Percentiles rank a stretch among this genome's conserved stretches.
Evolutionary conservation across 768 basidiomycete species (phyloP).

Genomic region (Amanita rimosa): DNA sequence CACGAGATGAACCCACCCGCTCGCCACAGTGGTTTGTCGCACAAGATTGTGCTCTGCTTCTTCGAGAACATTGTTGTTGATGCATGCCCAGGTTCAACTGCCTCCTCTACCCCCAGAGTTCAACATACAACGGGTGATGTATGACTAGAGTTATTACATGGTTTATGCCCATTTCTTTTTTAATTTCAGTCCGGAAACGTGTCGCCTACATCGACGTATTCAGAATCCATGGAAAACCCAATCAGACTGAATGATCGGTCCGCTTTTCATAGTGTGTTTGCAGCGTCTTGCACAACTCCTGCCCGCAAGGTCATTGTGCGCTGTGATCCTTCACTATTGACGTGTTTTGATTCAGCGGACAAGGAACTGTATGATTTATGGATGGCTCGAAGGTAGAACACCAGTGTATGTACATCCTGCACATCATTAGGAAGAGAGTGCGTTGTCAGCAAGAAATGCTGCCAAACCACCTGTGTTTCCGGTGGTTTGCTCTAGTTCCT

Average conservation of each 20-base stretch:
- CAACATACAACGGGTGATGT: neutral
- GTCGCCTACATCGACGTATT: conserved; percentile 7
- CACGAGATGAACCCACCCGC: neutral
- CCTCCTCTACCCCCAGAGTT: neutral
- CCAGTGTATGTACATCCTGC: too few species aligned
- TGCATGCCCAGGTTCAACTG: neutral
- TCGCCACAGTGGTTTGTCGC: conserved; percentile 6
- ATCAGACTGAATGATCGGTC: conserved; percentile 6
- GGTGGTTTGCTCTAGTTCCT: neutral
- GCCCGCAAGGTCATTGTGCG: conserved; percentile 36
- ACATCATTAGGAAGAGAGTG: neutral
- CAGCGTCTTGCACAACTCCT: conserved; percentile 16
- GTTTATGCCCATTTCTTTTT: neutral
- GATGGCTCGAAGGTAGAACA: conserved; percentile 39
- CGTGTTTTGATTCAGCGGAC: conserved; percentile 69
- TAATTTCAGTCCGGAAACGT: neutral
- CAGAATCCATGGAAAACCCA: conserved; percentile 4
- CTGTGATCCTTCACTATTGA: conserved; percentile 53
- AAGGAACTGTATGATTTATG: conserved; percentile 71
- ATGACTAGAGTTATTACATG: neutral
- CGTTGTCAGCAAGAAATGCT: neutral
- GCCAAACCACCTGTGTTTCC: neutral
- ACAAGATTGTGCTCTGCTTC: neutral
- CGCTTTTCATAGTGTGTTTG: conserved; percentile 18
- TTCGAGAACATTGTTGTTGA: neutral